Evolutionary conservation across 2,329 filamentous ascomycete genomes (phyloP), one percentile per base, ranked within the genome.

Genomic region (Cladobotryum protrusum): DNA sequence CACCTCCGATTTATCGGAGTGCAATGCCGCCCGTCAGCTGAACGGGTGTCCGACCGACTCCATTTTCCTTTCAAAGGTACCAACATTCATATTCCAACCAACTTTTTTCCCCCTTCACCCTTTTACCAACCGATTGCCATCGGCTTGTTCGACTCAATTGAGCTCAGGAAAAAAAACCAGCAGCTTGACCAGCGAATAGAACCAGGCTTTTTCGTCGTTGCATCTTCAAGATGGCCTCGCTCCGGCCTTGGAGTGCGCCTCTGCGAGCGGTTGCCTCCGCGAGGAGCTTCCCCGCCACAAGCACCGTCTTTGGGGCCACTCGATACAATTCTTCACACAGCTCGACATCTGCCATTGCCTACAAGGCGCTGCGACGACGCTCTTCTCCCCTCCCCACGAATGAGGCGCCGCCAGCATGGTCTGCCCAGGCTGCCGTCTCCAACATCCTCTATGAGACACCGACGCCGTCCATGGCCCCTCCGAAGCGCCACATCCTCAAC

Each of bases 401-500:
- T 57, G 82, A 88, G 59, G 77, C 87, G 49, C 78, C 86, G 24
- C 85, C 88, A 34, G 77, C 89, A 11, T 89, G 89, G 78, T 95
- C 92, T 64, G 91, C 91, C 35, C 91, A 93, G 60, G 89, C 93
- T 15, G 93, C 93, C 58, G 93, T 99, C 58, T 95, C 89, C 66
- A 96, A 92, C 69, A 99, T 99, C 66, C 87, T 99, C 70, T 99
- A 99, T 77, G 93, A 99, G 78, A 97, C 91, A 3, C 93, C 93
- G 5, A 78, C 87, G 15, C 88, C 90, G 7, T 91, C 89, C 13
- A 78, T 78, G 61, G 84, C 84, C 19, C 92, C 93, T 8, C 86
- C 89, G 41, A 97, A 96, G 75, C 86, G 91, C 48, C 93, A 99
- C 72, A 82, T 99, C 65, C 85, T 99, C 71, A 99, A 99, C 75